These are phyloP conservation scores for Bassia scoparia DNA, from an alignment of 148 eudicot species.

Conservation along the genomic window DNA sequence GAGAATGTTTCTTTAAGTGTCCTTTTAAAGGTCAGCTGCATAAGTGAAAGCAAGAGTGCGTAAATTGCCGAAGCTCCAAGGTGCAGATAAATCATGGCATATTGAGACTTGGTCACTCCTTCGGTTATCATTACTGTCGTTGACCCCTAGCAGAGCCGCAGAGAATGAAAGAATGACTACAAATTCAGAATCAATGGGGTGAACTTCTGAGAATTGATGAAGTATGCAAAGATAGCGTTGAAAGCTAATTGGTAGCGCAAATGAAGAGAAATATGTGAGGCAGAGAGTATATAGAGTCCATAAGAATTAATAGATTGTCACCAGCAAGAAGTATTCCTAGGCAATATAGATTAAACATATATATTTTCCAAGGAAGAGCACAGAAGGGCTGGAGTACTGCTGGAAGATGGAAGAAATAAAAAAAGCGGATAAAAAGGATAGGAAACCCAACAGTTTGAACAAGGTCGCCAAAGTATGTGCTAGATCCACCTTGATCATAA, in stretches of 20 bases:
- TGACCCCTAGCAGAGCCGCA: conserved; percentile 64
- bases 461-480: conserved; percentile 78
- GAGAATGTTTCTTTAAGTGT: conserved; percentile 60
- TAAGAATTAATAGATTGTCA: conserved; percentile 66
- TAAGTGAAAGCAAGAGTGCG: conserved; percentile 74
- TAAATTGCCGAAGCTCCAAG: conserved; percentile 77
- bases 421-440: conserved; percentile 59
- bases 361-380: conserved; percentile 26
- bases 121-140: conserved; percentile 51
- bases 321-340: conserved; percentile 64
- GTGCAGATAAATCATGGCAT: conserved; percentile 49
- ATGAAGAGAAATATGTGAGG: conserved; percentile 93
- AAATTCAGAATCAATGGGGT: conserved; percentile 60
- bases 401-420: conserved; percentile 42
- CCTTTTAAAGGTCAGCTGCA: conserved; percentile 74
- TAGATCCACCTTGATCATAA: conserved; percentile 79
- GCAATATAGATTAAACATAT: conserved; percentile 42
- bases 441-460: conserved; percentile 88
- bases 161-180: conserved; percentile 69
- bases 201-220: conserved; percentile 74
- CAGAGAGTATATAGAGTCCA: conserved; percentile 73
- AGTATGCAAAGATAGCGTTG: conserved; percentile 69
- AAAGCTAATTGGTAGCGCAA: conserved; percentile 80
- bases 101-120: conserved; percentile 54
- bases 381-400: conserved; percentile 27